Evolutionary conservation across 305 asterid genomes (phyloP), one percentile per base, ranked within the genome.

Genomic region (Stenogyne calaminthoides): DNA sequence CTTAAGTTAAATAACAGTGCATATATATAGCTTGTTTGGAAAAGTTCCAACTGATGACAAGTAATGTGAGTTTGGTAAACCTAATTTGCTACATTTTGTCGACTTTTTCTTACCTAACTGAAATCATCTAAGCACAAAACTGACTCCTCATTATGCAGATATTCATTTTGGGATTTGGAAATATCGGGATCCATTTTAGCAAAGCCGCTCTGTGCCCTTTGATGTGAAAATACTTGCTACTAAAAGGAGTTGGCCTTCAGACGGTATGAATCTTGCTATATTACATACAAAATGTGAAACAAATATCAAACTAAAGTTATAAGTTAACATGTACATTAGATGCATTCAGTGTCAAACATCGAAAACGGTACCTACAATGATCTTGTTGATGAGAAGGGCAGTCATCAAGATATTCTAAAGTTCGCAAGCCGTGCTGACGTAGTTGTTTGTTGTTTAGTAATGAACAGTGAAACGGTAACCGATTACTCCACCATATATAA

Each of bases 201-300:
- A 15, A 87, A 88, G 86, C 96, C 96, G 20, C 76, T 95, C 81
- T 83, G 88, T n/a, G 68, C 98, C 97, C 72, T 95, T 95, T 69
- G 97, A 88, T 36, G 99, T 92, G 78, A 87, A 86, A 69, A 92
- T 95, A 71, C 87, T 90, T 80, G 99, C 99, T 77, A 95, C 98
- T 6, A 92, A 95, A 80, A 85, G 99, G 77, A 88, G 85, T 80
- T 95, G 99, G 99, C 73, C 75, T 46, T 70, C 86, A 11, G 80
- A 82, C 59, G 91, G 97, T 90, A 84, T 72, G 79, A 56, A 52
- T 22, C 57, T 71, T 76, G 52, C 32, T 73, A 51, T 22, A 46
- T 19, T 44, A 32, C 19, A 52, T 25, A 27, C 22, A 66, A 66
- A 34, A 34, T 34, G 7, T 27, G 16, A 10, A 40, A 34, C 27